Base-by-base conservation (phyloP, 2,329 filamentous ascomycete species). In the Epichloe glyceriae region DNA sequence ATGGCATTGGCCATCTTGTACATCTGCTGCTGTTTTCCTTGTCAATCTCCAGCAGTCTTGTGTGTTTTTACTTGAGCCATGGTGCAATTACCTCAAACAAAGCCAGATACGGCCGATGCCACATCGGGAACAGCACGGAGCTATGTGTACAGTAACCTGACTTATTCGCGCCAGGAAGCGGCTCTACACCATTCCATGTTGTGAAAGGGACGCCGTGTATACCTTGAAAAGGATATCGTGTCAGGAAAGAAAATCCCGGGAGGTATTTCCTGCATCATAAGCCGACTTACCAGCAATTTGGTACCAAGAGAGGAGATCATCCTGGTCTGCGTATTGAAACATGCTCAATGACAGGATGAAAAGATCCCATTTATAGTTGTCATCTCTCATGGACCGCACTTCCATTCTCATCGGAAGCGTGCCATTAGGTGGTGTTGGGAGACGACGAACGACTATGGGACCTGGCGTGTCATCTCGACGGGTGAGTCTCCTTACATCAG, bases 61-160 rank as follows among this genome's bases (percentile, higher is more conserved):
- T 17, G 12, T 6, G 14, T 17, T 12, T 8, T 1, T 17, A 30
- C 30, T 3, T 45, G n/a, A 12, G 30, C 7, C 14, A 20, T 30
- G 2, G 10, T 30, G 7, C 2, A 38, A 61, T 52, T 54, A 76
- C 78, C 70, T 81, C 78, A 52, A 78, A 78, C 47, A 80, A 64
- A 33, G 73, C 75, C 52, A 93, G 71, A 64, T 91, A 94, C 1
- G 87, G 85, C 47, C 88, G 79, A 71, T 95, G 88, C 88, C 88
- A 94, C 39, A 82, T 76, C 39, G 84, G 79, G 62, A 95, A 93
- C 15, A 93, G 70, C 40, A 83, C 79, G 1, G 85, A 86, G 22
- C 74, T 78, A 66, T 95, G 88, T 14, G 79, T 79, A 64, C 88
- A 94, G 64, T 89, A 94, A 47, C 87, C 88, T 15, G 75, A 72